Conservation (phyloP, 2,329 filamentous ascomycete genomes). For the Neonectria neomacrospora region DNA sequence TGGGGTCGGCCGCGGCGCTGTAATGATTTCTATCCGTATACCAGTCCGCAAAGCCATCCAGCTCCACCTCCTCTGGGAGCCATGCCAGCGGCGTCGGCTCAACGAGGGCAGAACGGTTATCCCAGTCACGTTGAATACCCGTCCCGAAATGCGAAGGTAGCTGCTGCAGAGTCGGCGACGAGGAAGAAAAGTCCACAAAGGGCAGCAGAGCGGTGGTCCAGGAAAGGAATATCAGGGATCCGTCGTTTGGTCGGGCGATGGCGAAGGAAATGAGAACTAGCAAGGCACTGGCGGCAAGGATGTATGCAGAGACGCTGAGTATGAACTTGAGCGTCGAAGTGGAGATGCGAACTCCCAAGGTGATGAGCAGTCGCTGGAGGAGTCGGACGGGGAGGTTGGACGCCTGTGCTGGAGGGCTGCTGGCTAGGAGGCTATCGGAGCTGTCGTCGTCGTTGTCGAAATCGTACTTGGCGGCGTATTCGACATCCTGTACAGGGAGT, state of each 20-base stretch:
- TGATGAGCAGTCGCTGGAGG: no score
- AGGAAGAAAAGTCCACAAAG: conserved; percentile 48
- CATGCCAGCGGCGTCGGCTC: conserved; percentile 36
- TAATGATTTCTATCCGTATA: conserved; percentile 46
- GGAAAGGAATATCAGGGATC: conserved; percentile 49
- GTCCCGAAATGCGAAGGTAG: conserved; percentile 41
- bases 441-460: conserved; percentile 23
- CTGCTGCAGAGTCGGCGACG: conserved; percentile 44
- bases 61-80: conserved; percentile 35
- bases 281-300: conserved; percentile 40
- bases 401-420: no score
- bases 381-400: no score
- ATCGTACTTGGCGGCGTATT: conserved; percentile 9
- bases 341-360: no score
- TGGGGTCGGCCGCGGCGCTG: conserved; percentile 50
- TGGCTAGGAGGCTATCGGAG: neutral
- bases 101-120: conserved; percentile 43
- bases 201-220: conserved; percentile 50
- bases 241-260: conserved; percentile 46
- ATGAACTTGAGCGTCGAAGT: neutral
- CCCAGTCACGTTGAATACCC: conserved; percentile 42
- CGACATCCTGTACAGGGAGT: conserved; percentile 26
- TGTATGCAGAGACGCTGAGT: conserved; percentile 30
- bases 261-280: conserved; percentile 40
- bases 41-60: conserved; percentile 45